Base-by-base conservation (phyloP, 805 yeast genomes). In the Candida dajiaensis region DNA sequence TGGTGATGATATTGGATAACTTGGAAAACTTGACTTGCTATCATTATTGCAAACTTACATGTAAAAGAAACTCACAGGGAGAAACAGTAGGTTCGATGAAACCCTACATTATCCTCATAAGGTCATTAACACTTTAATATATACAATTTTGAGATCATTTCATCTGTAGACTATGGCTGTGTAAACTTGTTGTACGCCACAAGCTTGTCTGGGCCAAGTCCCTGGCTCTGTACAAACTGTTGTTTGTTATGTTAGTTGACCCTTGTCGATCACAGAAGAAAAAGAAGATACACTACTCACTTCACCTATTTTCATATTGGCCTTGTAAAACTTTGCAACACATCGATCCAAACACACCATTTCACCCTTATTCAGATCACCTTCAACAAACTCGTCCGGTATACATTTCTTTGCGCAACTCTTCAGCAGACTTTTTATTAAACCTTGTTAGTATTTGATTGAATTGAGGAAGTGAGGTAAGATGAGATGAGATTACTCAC, bases 311-410 rank as follows among this genome's bases (percentile, higher is more conserved):
- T 74, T 61, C 40, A 77, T 64, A 62, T 83, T 89, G 40, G 89
- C 83, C 56, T 74, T 74, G 70, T 89, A 86, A 65, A 83, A 89
- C 64, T 90, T 90, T 52, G 80, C 67, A 39, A 86, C 92, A 68
- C 98, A 90, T 50, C 97, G 71, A 63, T 89, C 96, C 11, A 87
- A 68, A 63, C 97, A 92, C 40, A 78, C 74, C 49, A 73, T 66
- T 62, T 90, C 97, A 33, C 96, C 97, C 58, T 89, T 89, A 52
- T 79, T 81, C 45, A 90, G 69, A 22, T 92, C 97, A 10, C 78
- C 74, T 57, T 92, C 98, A 15, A 88, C 87, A 66, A 85, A 90
- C 52, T 83, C 86, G n/a, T 73, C 78, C n/a, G 85, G 83, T 37
- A 94, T 75, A 66, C 99, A 94, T 65, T 94, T 94, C 48, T 65